Evolutionary conservation across 768 basidiomycete genomes (phyloP), one percentile per base, ranked within the genome.

Genomic region (Pleurotus salmoneostramineus): DNA sequence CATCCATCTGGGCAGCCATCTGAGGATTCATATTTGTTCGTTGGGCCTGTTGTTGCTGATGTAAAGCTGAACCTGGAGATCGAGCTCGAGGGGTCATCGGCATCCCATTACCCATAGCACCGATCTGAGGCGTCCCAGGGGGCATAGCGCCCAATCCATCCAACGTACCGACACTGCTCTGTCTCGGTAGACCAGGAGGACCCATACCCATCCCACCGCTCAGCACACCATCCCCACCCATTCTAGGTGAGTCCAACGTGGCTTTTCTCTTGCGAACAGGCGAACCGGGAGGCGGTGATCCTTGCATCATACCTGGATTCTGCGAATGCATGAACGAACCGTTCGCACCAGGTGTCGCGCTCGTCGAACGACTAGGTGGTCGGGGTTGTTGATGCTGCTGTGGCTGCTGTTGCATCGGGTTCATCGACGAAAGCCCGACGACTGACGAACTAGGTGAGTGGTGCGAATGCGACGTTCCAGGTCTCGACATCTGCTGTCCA

Each of bases 401-500:
- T 4, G 21, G 11, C 3, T 27, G 21, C 21, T 27, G 21, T 27
- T 27, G 21, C 21, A 27, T 27, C 21, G 21, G 21, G 21, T 27
- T 27, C 21, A 27, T 27, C 21, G 21, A 27, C 21, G 36, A 36
- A 10, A 4, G n/a, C 42, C 21, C 21, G 31, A 64, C 57, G n/a
- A 63, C 63, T 0, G 68, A 67, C 44, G 69, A 68, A 6, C 65
- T 67, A 7, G 70, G 70, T 3, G 71, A 69, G 32, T 69, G 66
- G 58, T 70, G 71, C 1, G 71, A 66, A 32, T 68, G 63, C 4
- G 69, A 63, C 0, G 71, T 71, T 8, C 69, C 66, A 6, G 71
- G 71, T 37, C 70, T 63, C 17, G 66, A 66, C 34, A 60, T 58
- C 49, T 61, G 58, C 27, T 57, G 47, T 7, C 54, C 50, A 31